Percentiles rank a stretch among this genome's conserved stretches.
These are phyloP conservation scores for Paracoccidioides lutzii DNA, from an alignment of 2,329 filamentous ascomycete species.

Conservation along the genomic window DNA sequence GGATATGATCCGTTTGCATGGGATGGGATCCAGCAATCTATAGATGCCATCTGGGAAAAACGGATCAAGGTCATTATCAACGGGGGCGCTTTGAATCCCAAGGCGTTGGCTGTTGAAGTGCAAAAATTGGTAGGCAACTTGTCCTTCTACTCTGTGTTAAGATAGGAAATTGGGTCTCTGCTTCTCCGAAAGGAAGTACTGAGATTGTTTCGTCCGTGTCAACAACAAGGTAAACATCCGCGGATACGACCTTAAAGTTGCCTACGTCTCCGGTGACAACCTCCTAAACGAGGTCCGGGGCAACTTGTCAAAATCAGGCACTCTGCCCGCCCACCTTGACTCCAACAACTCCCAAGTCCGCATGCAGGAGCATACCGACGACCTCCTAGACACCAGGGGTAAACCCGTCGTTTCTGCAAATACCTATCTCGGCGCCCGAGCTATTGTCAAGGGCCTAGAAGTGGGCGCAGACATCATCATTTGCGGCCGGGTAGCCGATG, in stretches of 20 bases:
- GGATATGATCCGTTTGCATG: constrained; percentile 33
- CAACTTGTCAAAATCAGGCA: constrained; percentile 20
- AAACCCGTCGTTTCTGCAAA: constrained; percentile 36
- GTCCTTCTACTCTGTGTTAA: background rate
- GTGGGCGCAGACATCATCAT: constrained; percentile 37
- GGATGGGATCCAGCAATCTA: constrained; percentile 34
- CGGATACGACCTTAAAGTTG: constrained; percentile 29
- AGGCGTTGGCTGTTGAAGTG: constrained; percentile 37
- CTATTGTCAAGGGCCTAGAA: constrained; percentile 33
- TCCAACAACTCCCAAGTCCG: constrained; percentile 25
- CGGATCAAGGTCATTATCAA: constrained; percentile 45
- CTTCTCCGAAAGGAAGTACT: background rate
- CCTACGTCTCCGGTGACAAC: constrained; percentile 36
- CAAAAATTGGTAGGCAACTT: constrained; percentile 24
- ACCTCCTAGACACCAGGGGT: constrained; percentile 25
- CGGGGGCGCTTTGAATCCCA: constrained; percentile 44
- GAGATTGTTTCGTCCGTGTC: background rate
- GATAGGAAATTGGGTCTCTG: too few species aligned
- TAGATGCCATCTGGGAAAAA: constrained; percentile 36
- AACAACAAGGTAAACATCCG: constrained; percentile 21
- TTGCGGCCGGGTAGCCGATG: constrained; percentile 38
- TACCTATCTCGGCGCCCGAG: constrained; percentile 41
- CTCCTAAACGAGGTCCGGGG: constrained; percentile 24
- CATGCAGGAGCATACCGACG: constrained; percentile 25
- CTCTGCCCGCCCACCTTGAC: constrained; percentile 31